Evolutionary conservation across 2,329 filamentous ascomycete species (phyloP).

Genomic region (Aspergillus texensis): DNA sequence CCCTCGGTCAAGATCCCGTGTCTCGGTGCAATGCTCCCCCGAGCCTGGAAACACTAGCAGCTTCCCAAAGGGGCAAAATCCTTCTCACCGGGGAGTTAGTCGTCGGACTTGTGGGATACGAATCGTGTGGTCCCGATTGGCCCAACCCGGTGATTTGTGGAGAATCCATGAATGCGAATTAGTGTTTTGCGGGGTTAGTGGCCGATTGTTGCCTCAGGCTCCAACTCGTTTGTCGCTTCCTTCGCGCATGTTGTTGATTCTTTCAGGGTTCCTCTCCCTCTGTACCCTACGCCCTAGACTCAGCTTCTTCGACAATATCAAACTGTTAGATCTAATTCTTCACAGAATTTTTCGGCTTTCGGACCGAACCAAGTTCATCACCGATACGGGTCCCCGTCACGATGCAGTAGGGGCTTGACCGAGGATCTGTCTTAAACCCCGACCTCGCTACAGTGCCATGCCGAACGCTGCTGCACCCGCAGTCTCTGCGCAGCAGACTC

Average conservation of each 20-base stretch:
- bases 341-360: not conserved
- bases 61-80: not conserved
- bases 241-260: constrained; percentile 1
- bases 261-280: constrained; percentile 3
- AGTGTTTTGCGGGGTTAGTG: constrained; percentile 11
- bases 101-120: not conserved
- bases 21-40: constrained; percentile 36
- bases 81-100: constrained; percentile 3
- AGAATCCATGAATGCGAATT: not conserved
- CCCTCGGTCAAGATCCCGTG: constrained; percentile 12
- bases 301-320: not conserved
- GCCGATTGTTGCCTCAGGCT: constrained; percentile 12
- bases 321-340: not conserved
- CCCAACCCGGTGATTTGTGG: not conserved
- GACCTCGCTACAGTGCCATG: constrained; percentile 39
- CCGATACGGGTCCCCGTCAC: constrained; percentile 8
- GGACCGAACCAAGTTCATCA: not conserved
- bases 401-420: constrained; percentile 16
- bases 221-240: not conserved
- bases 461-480: constrained; percentile 33
- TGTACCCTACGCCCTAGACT: not conserved
- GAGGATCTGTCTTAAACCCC: constrained; percentile 22
- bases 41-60: constrained; percentile 12
- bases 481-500: constrained; percentile 25
- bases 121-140: not conserved